Evolutionary conservation across 768 basidiomycete species (phyloP).

Genomic region (Clathrus columnatus): DNA sequence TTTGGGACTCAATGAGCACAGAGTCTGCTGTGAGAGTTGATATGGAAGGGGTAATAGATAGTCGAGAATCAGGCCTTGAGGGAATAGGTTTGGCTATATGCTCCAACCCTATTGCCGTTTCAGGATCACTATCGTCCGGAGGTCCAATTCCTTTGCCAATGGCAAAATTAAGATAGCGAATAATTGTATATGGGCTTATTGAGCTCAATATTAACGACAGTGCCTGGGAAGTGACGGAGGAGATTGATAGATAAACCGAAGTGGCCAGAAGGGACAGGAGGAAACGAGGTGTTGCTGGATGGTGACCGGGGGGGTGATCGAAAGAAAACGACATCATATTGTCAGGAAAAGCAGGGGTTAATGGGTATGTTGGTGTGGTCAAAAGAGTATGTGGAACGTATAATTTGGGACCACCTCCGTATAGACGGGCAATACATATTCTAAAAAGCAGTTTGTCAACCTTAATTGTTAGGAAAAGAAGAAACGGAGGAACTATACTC

Average conservation of each 20-base stretch:
- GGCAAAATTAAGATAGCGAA: constrained; percentile 75
- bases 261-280: constrained; percentile 83
- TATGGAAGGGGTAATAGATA: neutral
- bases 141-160: constrained; percentile 56
- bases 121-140: constrained; percentile 33
- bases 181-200: constrained; percentile 69
- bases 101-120: constrained; percentile 63
- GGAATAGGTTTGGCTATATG: constrained; percentile 18
- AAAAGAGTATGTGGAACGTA: constrained; percentile 55
- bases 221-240: constrained; percentile 64
- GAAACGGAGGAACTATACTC: constrained; percentile 28
- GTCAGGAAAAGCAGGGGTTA: constrained; percentile 55
- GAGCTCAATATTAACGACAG: constrained; percentile 63
- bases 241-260: constrained; percentile 77
- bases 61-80: neutral
- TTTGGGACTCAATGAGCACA: neutral
- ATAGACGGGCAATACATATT: constrained; percentile 78
- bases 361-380: constrained; percentile 57
- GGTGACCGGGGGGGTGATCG: constrained; percentile 42
- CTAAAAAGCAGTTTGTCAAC: constrained; percentile 28
- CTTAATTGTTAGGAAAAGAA: neutral
- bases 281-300: constrained; percentile 72
- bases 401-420: constrained; percentile 76
- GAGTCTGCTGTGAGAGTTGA: neutral
- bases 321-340: constrained; percentile 16